phyloP scores from a whole-genome alignment of 441 rosid genomes.

The Arabidopsis hybrid region DNA sequence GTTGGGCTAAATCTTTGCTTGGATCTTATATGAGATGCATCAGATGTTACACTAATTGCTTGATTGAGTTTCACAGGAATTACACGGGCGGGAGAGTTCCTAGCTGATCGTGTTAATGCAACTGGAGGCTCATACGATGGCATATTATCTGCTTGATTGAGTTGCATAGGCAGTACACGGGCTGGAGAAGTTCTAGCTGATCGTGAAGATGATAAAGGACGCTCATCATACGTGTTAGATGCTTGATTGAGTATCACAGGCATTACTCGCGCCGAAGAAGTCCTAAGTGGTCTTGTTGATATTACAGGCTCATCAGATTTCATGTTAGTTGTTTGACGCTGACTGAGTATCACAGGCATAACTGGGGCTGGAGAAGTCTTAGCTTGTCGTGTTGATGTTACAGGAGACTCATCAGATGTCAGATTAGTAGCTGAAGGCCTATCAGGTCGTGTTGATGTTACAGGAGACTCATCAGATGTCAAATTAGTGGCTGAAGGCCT shows the following conservation, averaged over 20 bases:
- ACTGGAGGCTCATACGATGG: slow-evolving; percentile 37
- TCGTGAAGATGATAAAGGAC: slow-evolving; percentile 37
- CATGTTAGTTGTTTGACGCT: slow-evolving; percentile 25
- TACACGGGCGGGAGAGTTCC: slow-evolving; percentile 36
- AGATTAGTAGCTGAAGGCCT: slow-evolving; percentile 27
- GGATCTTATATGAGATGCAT: slow-evolving; percentile 30
- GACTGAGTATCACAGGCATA: slow-evolving; percentile 19
- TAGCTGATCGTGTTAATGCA: slow-evolving; percentile 42
- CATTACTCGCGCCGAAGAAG: slow-evolving; percentile 25
- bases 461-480: slow-evolving; percentile 14
- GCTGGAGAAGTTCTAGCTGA: slow-evolving; percentile 36
- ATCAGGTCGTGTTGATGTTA: slow-evolving; percentile 27
- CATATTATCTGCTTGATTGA: slow-evolving; percentile 4
- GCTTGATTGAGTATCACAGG: slow-evolving; percentile 28
- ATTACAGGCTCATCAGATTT: slow-evolving; percentile 28
- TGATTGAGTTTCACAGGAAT: slow-evolving; percentile 28
- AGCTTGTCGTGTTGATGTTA: slow-evolving; percentile 27
- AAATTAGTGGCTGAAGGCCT: neutral
- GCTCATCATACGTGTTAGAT: slow-evolving; percentile 30
- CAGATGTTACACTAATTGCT: slow-evolving; percentile 26
- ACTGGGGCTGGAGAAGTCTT: slow-evolving; percentile 28
- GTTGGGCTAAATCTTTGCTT: slow-evolving; percentile 34
- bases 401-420: slow-evolving; percentile 32
- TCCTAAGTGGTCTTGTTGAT: slow-evolving; percentile 33
- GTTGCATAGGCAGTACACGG: slow-evolving; percentile 24